A percentile compares a stretch with the other conserved stretches of the same genome.
phyloP scores from a whole-genome alignment of 2,329 filamentous ascomycete genomes.

The Sporothrix phasma region DNA sequence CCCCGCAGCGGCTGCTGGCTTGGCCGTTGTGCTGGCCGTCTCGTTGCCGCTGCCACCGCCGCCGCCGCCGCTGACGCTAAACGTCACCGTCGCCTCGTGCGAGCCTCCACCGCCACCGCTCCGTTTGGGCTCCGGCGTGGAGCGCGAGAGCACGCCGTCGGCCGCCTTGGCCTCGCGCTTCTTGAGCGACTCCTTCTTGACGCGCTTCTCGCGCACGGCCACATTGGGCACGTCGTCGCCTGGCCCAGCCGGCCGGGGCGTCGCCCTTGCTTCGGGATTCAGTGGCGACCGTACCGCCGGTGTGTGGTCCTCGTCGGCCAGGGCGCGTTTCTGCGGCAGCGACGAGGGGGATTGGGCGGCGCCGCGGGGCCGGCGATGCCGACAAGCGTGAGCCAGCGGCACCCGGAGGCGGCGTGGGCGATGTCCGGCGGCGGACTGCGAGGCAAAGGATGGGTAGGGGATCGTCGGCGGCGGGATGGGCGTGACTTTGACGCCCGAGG shows the following conservation, averaged over 20 bases:
- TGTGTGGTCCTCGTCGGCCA: constrained; percentile 56
- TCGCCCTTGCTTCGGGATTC: constrained; percentile 46
- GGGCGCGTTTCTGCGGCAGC: constrained; percentile 53
- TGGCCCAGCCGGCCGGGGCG: constrained; percentile 28
- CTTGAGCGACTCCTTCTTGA: constrained; percentile 58
- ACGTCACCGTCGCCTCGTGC: not conserved
- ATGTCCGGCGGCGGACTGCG: constrained; percentile 17
- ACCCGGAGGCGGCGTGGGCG: constrained; percentile 18
- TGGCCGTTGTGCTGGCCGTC: not conserved
- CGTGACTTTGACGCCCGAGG: constrained; percentile 15
- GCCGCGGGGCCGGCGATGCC: not conserved
- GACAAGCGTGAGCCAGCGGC: constrained; percentile 17
- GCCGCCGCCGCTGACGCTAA: not conserved
- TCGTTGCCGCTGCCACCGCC: not conserved
- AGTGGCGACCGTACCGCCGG: constrained; percentile 65
- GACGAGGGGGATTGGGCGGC: constrained; percentile 19
- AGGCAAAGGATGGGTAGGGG: constrained; percentile 5
- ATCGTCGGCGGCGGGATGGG: constrained; percentile 19
- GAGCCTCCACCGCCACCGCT: constrained; percentile 21
- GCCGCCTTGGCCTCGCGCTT: constrained; percentile 55
- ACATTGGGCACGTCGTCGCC: constrained; percentile 27
- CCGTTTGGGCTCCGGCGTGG: constrained; percentile 47
- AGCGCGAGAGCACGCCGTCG: constrained; percentile 36
- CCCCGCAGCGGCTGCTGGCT: not conserved
- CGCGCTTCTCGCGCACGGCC: constrained; percentile 39